Conservation (phyloP, 1,284 basidiomycete genomes). For the Fomitopsis betulina region DNA sequence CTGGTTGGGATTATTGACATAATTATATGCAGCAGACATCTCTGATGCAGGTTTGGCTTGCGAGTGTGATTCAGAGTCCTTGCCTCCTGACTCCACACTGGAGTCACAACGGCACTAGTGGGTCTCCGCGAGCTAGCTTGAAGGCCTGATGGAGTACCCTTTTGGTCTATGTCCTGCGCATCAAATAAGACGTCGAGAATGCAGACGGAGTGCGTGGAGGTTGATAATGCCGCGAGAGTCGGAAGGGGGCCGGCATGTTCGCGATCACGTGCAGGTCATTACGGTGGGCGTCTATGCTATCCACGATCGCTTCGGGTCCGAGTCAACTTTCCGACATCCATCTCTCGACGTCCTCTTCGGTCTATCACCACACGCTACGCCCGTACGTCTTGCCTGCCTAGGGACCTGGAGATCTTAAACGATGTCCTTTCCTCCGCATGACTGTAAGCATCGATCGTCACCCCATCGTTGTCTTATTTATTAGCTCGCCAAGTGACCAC, state of each 20-base stretch:
- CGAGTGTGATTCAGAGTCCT: no score
- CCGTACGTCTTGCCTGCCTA: neutral
- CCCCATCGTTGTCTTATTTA: slow-evolving; percentile 1
- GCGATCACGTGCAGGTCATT: neutral
- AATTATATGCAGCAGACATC: slow-evolving; percentile 32
- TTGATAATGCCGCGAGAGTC: neutral
- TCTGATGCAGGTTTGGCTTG: no score
- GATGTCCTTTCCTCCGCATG: slow-evolving; percentile 72
- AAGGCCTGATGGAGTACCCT: no score
- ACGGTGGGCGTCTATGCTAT: slow-evolving; percentile 1
- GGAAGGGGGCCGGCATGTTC: neutral
- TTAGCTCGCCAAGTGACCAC: slow-evolving; percentile 47
- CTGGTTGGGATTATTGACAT: slow-evolving; percentile 49
- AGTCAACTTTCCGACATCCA: neutral
- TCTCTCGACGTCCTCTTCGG: neutral
- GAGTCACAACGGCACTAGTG: no score
- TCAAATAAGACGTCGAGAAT: no score
- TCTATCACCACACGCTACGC: neutral
- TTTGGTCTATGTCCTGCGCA: neutral
- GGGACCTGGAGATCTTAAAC: neutral
- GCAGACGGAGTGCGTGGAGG: neutral
- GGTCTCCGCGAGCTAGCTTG: no score
- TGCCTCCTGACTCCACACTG: no score
- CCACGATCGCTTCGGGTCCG: neutral
- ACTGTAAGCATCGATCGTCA: slow-evolving; percentile 45